Evolutionary conservation across 2,329 filamentous ascomycete genomes (phyloP), one percentile per base, ranked within the genome.

Genomic region (Curvularia verruculosa): DNA sequence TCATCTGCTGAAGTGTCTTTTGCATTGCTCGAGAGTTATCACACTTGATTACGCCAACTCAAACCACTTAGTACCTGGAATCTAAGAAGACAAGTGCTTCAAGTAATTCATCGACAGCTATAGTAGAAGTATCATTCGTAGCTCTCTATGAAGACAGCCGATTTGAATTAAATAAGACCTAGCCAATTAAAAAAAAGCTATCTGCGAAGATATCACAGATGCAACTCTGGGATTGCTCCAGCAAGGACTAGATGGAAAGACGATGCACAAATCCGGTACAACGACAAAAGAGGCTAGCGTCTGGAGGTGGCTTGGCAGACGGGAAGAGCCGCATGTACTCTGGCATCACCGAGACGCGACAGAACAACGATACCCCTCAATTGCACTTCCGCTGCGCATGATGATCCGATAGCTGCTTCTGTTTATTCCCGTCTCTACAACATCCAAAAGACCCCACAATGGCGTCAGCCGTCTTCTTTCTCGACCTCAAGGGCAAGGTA

Each of bases 401-500:
- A 64, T 61, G 61, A 58, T 21, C 23, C 43, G 43, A 23, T 64
- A 60, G 54, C 49, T 49, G 21, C 19, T 44, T 29, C 23, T 24
- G 49, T 34, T 7, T 39, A 2, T 50, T 13, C 26, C 36, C n/a
- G 37, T 18, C 37, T 39, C 15, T 15, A 31, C 0, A 47, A 1
- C 46, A 50, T 13, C 9, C 12, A 24, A 8, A 37, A 2, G 49
- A 37, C 21, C 45, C 21, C 61, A 83, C 70, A 76, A 99, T 99
- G 95, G 95, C 95, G 69, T 99, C 95, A 59, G 95, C 95, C 65
- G 78, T 99, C 73, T 99, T 99, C 86, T 99, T 99, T 78, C 89
- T 99, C 73, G 95, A 99, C 79, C 85, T 99, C 68, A 99, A 99
- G 92, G 95, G 95, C 91, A 99, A 99, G 90, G 92, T 96, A 79